Conservation (phyloP, 192 early-diverging fungal species). For the Mortierella hygrophila region DNA sequence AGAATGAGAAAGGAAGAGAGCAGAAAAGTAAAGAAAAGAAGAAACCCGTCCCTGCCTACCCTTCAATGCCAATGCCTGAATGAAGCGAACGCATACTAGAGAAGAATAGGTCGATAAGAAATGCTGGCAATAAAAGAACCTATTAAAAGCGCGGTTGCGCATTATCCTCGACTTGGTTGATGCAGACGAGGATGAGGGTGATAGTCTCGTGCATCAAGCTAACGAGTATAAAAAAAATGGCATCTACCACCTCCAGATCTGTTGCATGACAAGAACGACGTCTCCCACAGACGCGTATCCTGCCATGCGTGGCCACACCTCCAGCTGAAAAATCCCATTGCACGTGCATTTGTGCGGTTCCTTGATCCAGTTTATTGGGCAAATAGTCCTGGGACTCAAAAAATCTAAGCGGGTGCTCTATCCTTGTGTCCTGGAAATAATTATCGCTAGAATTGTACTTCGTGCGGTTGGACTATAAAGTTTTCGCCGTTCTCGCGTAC, state of each 20-base stretch:
- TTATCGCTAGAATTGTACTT: slow-evolving; percentile 30
- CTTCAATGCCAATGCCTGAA: too few relatives aligned
- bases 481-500: slow-evolving; percentile 68
- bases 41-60: not conserved
- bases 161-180: not conserved
- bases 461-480: slow-evolving; percentile 61
- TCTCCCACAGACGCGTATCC: not conserved
- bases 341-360: too few relatives aligned
- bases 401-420: not conserved
- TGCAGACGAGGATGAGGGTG: not conserved
- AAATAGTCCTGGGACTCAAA: not conserved
- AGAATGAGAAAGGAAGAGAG: not conserved
- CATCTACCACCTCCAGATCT: not conserved
- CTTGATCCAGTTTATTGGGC: not conserved
- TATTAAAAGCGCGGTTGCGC: not conserved
- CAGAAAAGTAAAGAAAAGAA: not conserved
- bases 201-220: not conserved
- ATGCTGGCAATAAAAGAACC: not conserved
- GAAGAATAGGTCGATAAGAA: not conserved
- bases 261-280: not conserved
- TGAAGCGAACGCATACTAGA: too few relatives aligned
- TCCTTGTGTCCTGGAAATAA: not conserved
- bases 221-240: not conserved
- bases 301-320: not conserved
- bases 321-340: not conserved